Conservation (phyloP, 2,329 filamentous ascomycete genomes). For the Fusarium sp. region DNA sequence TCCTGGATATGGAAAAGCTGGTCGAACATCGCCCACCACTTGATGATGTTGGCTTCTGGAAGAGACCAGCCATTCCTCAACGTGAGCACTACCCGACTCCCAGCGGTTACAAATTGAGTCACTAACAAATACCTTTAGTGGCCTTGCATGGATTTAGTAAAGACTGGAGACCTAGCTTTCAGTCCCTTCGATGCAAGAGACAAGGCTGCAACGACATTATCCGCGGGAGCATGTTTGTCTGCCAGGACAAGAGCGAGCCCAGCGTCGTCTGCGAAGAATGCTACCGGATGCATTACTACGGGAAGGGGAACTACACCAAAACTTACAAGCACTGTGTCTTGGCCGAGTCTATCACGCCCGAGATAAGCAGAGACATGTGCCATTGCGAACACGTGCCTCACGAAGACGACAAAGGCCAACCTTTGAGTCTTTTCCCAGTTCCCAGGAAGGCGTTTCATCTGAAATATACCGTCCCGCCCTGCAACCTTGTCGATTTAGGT, state of each 20-base stretch:
- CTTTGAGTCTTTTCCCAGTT: constrained; percentile 20
- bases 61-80: constrained; percentile 38
- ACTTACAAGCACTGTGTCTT: constrained; percentile 36
- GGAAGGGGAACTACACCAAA: constrained; percentile 24
- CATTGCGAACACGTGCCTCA: constrained; percentile 11
- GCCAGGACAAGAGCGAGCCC: constrained; percentile 4
- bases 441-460: constrained; percentile 6
- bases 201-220: constrained; percentile 29
- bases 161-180: constrained; percentile 27
- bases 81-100: constrained; percentile 6
- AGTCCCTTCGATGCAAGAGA: constrained; percentile 29
- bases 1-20: constrained; percentile 38
- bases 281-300: constrained; percentile 27
- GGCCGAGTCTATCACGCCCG: constrained; percentile 23
- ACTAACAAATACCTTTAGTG: constrained; percentile 9
- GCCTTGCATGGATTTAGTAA: constrained; percentile 16
- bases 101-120: too few species aligned
- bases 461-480: background rate
- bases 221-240: constrained; percentile 37
- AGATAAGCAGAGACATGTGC: constrained; percentile 34
- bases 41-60: constrained; percentile 33
- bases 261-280: constrained; percentile 34
- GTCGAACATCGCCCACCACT: constrained; percentile 36
- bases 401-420: background rate
- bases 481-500: constrained; percentile 27